Base-by-base conservation (phyloP, 129 eudicot species). In the Flaveria bidentis region DNA sequence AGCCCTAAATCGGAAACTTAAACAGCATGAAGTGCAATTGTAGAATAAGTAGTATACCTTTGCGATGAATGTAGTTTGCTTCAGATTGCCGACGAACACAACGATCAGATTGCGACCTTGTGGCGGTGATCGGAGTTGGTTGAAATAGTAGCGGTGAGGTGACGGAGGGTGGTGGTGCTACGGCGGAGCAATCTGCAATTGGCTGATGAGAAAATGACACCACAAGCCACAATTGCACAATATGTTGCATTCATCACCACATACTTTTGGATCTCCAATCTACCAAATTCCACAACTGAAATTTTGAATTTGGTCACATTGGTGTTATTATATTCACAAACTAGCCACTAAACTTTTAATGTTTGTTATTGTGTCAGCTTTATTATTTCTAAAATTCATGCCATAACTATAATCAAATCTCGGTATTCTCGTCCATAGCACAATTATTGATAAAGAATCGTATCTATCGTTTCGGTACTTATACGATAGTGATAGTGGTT, bases 211-310 rank as follows among this genome's bases (percentile, higher is more conserved):
- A 36, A 36, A 36, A 36, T 36, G 78, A 72, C 51, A 72, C 36
- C 15, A 66, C 25, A 72, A 71, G 61, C 52, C 9, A 18, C 52
- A 15, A 41, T 50, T 0, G 16, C 4, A 10, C 13, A 3, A 47
- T 47, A 13, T 12, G 13, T 13, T 10, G n/a, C 73, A 73, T 79
- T 72, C 67, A 72, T 39, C 60, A 63, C 74, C 78, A 72, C 83
- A 79, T 73, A 79, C 46, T 51, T 51, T 22, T 39, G 15, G 52
- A 51, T 64, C 60, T 69, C 45, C 73, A 33, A 62, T 63, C 73
- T 1, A 64, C 66, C 66, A 71, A 65, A 65, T 72, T 79, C 67
- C 55, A 49, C 67, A 13, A 3, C 11, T 79, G 17, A 13, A n/a
- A 6, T 9, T 63, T 64, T 53, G 18, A 71, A 71, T n/a, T 72